phyloP scores from a whole-genome alignment of 805 yeast genomes.

The Candida arabinofermentans region DNA sequence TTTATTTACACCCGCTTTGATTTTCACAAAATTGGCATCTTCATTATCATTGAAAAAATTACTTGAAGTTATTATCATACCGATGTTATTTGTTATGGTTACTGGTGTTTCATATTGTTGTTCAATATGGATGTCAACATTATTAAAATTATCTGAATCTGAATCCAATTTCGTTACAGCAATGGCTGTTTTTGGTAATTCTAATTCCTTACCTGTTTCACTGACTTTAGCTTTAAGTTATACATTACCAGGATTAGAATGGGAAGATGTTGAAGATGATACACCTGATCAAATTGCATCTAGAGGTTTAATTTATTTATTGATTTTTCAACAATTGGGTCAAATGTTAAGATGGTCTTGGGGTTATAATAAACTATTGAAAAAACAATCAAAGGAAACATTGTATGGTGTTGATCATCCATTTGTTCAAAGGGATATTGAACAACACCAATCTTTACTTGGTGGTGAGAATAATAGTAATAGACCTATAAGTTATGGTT shows the following conservation, averaged over 20 bases:
- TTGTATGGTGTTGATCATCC: slow-evolving; percentile 13
- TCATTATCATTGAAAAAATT: slow-evolving; percentile 71
- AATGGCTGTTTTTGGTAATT: slow-evolving; percentile 95
- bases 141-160: slow-evolving; percentile 58
- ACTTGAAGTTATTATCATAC: slow-evolving; percentile 77
- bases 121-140: slow-evolving; percentile 50
- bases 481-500: slow-evolving; percentile 17
- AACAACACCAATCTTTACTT: slow-evolving; percentile 7
- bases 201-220: slow-evolving; percentile 92
- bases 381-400: slow-evolving; percentile 42
- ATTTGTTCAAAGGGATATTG: slow-evolving; percentile 20
- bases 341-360: slow-evolving; percentile 83
- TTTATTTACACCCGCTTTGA: slow-evolving; percentile 91
- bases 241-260: slow-evolving; percentile 67
- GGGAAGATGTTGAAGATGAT: slow-evolving; percentile 72
- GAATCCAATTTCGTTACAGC: slow-evolving; percentile 93
- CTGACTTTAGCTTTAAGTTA: slow-evolving; percentile 75
- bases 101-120: slow-evolving; percentile 70
- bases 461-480: no score
- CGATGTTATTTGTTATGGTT: slow-evolving; percentile 77
- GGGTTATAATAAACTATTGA: slow-evolving; percentile 72
- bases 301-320: slow-evolving; percentile 68
- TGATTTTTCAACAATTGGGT: slow-evolving; percentile 79
- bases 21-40: slow-evolving; percentile 73
- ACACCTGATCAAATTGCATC: slow-evolving; percentile 67